Conservation (phyloP, 2,329 filamentous ascomycete species). For the Leptographium lundbergii region DNA sequence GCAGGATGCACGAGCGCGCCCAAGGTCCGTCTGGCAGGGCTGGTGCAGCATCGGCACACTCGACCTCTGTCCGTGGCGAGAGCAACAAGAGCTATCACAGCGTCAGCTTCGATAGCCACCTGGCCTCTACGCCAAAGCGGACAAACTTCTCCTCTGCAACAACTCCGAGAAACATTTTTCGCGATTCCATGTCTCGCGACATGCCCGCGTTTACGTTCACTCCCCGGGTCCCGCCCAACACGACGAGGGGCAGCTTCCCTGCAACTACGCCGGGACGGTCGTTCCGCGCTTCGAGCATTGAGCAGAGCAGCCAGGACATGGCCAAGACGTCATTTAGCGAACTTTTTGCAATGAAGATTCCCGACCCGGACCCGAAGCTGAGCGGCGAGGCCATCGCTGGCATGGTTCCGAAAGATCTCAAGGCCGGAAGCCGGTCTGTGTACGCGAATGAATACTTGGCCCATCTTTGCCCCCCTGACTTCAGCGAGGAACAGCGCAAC, state of each 20-base stretch:
- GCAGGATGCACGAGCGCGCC: slow-evolving; percentile 22
- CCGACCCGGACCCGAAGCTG: slow-evolving; percentile 41
- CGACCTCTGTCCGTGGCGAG: not conserved
- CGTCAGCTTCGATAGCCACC: not conserved
- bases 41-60: not conserved
- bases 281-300: slow-evolving; percentile 31
- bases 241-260: slow-evolving; percentile 35
- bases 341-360: slow-evolving; percentile 45
- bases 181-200: slow-evolving; percentile 17
- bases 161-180: slow-evolving; percentile 22
- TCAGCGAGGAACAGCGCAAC: slow-evolving; percentile 45
- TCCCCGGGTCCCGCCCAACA: slow-evolving; percentile 30
- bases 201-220: slow-evolving; percentile 26
- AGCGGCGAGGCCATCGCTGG: slow-evolving; percentile 41
- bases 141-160: slow-evolving; percentile 19
- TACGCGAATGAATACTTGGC: slow-evolving; percentile 48
- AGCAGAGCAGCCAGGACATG: slow-evolving; percentile 36
- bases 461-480: slow-evolving; percentile 42
- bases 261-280: slow-evolving; percentile 30
- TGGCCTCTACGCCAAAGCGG: slow-evolving; percentile 8
- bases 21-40: slow-evolving; percentile 19
- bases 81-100: not conserved
- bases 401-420: slow-evolving; percentile 38
- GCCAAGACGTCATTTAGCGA: slow-evolving; percentile 35
- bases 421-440: slow-evolving; percentile 36